Percentiles rank a stretch among this genome's conserved stretches.
Evolutionary conservation across 1,284 basidiomycete genomes (phyloP).

Genomic region (Tremellales sp.): DNA sequence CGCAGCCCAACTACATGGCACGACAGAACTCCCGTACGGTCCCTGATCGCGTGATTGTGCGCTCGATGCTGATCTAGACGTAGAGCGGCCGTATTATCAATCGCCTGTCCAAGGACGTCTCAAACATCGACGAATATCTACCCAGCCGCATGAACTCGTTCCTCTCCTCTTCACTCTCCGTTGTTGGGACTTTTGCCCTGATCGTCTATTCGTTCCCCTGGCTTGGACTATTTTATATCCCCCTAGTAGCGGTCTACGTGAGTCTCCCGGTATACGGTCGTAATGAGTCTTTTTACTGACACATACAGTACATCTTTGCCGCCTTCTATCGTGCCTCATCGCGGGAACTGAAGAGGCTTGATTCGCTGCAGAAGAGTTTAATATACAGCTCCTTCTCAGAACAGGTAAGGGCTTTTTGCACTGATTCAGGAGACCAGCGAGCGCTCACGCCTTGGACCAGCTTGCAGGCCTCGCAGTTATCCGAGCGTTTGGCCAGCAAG

Average conservation of each 20-base stretch:
- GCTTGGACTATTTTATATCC: slow-evolving; percentile 29
- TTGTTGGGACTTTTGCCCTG: slow-evolving; percentile 31
- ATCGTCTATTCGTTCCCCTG: slow-evolving; percentile 30
- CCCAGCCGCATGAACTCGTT: slow-evolving; percentile 16
- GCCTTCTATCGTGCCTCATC: slow-evolving; percentile 33
- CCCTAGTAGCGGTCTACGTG: slow-evolving; percentile 28
- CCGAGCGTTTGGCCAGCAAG: slow-evolving; percentile 29
- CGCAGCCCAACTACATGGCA: slow-evolving; percentile 22
- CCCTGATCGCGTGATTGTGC: no score
- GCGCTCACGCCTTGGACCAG: slow-evolving; percentile 14
- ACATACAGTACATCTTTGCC: slow-evolving; percentile 19
- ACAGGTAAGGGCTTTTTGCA: slow-evolving; percentile 25
- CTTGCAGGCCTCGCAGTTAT: slow-evolving; percentile 29
- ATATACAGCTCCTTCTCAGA: slow-evolving; percentile 39
- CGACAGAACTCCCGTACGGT: slow-evolving; percentile 28
- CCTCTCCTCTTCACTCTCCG: slow-evolving; percentile 7
- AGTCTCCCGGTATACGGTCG: no score
- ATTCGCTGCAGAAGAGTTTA: slow-evolving; percentile 29
- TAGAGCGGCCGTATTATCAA: slow-evolving; percentile 54
- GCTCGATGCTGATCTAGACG: slow-evolving; percentile 9
- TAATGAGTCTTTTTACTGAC: no score
- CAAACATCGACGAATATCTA: slow-evolving; percentile 50
- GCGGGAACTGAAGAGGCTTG: slow-evolving; percentile 39
- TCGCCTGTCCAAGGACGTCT: slow-evolving; percentile 52
- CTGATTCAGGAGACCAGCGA: background rate